A percentile compares a stretch with the other conserved stretches of the same genome.
phyloP scores from a whole-genome alignment of 129 eudicot genomes.

The Dittrichia graveolens region DNA sequence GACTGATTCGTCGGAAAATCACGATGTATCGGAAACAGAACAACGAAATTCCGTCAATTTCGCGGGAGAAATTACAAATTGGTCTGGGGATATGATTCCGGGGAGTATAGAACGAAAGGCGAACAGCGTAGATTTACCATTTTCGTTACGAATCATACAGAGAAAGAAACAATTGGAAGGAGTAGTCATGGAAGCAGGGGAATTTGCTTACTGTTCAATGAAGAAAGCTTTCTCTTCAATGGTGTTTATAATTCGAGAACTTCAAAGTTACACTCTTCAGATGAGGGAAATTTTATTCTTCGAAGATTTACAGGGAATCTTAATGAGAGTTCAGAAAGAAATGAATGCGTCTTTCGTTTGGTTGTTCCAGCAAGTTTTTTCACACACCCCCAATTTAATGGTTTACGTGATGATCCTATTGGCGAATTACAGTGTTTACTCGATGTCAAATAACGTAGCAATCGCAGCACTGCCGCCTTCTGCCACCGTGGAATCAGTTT shows the following conservation, averaged over 20 bases:
- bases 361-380: slow-evolving; percentile 91
- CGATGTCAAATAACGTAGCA: slow-evolving; percentile 55
- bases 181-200: slow-evolving; percentile 61
- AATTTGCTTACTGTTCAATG: slow-evolving; percentile 67
- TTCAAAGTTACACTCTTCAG: slow-evolving; percentile 75
- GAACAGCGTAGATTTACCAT: slow-evolving; percentile 70
- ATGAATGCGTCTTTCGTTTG: slow-evolving; percentile 96
- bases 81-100: slow-evolving; percentile 51
- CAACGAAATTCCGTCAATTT: neutral
- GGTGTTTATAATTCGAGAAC: slow-evolving; percentile 92
- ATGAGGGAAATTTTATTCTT: slow-evolving; percentile 70
- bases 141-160: slow-evolving; percentile 78
- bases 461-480: slow-evolving; percentile 37
- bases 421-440: slow-evolving; percentile 84
- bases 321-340: slow-evolving; percentile 73
- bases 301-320: slow-evolving; percentile 74
- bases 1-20: slow-evolving; percentile 6
- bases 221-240: slow-evolving; percentile 88
- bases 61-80: slow-evolving; percentile 25
- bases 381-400: slow-evolving; percentile 87
- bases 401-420: slow-evolving; percentile 82
- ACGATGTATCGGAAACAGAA: neutral
- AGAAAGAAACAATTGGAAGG: slow-evolving; percentile 66
- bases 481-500: slow-evolving; percentile 35
- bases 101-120: slow-evolving; percentile 75